Percentiles rank a stretch among this genome's conserved stretches.
Conservation (phyloP, 164 flowering plant genomes). For the Tetracentron sinense region DNA sequence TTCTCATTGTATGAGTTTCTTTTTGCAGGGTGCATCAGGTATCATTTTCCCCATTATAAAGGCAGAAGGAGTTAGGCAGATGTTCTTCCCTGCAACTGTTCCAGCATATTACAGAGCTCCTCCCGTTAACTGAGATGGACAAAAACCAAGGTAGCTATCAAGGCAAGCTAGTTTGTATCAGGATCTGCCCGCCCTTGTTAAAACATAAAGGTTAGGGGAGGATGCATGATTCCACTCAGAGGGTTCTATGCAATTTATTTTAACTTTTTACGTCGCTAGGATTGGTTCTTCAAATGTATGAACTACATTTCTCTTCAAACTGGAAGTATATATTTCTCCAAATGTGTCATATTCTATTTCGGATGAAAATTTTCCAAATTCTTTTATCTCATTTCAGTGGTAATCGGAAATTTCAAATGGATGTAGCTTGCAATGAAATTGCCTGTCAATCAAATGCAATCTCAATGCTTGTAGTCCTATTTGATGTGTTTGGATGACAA, state of each 20-base stretch:
- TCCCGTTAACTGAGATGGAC: constrained; percentile 21
- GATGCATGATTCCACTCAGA: constrained; percentile 4
- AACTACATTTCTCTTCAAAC: not conserved
- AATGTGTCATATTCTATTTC: not conserved
- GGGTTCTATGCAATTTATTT: constrained; percentile 18
- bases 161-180: constrained; percentile 1
- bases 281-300: not conserved
- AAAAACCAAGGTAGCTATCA: not conserved
- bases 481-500: no score
- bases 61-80: constrained; percentile 80
- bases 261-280: constrained; percentile 10
- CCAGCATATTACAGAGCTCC: constrained; percentile 64
- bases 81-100: constrained; percentile 70
- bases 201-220: no score
- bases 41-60: constrained; percentile 72
- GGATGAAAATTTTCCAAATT: not conserved
- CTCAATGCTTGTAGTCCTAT: no score
- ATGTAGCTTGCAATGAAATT: no score
- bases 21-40: constrained; percentile 58
- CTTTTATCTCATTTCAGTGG: not conserved
- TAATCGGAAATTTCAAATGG: not conserved
- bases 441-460: no score
- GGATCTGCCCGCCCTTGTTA: constrained; percentile 4
- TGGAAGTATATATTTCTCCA: not conserved
- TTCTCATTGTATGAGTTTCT: constrained; percentile 2